Evolutionary conservation across 495 filamentous ascomycete species (phyloP), one percentile per base, ranked within the genome.

Genomic region (Hypomontagnella monticulosa): DNA sequence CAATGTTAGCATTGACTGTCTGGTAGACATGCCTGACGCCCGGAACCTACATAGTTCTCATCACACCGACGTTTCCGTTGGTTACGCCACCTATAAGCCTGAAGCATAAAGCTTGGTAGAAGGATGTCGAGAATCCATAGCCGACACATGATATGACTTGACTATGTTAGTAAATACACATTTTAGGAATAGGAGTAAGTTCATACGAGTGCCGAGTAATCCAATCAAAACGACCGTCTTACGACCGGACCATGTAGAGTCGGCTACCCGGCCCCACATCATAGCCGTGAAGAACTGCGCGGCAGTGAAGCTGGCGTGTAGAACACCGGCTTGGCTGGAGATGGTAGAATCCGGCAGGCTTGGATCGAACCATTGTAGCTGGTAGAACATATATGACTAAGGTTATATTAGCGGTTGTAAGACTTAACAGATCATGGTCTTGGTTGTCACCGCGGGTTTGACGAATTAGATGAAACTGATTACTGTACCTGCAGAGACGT

Each of bases 201-300:
- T 66, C 74, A 56, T 61, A 80, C 80, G 66, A 0, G 91, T 93
- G 1, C 91, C 91, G 12, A 86, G 49, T 18, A 95, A 74, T 10
- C 91, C 92, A 49, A 94, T 86, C 59, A 95, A 71, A 66, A 96
- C 77, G 37, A 93, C 90, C 30, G 86, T 89, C 73, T 92, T 93
- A 18, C 92, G 83, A 9, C 92, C 92, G 40, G 86, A 84, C 73
- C 80, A 80, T 49, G 85, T 83, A 3, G 86, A 86, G 75, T 95
- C 91, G 2, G 91, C 89, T 23, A 89, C 76, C 0, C 89, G 83
- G 4, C 92, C 92, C 92, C 92, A 95, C 18, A 91, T 71, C 73
- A 96, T 91, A n/a, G 90, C 91, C 0, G 92, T 94, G 20, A 91
- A 80, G 73, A 93, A 93, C 77, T 96, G 92, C 5, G 91, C 89